Conservation (phyloP, 202 grass and related monocot species). For the Hordeum pubiflorum region DNA sequence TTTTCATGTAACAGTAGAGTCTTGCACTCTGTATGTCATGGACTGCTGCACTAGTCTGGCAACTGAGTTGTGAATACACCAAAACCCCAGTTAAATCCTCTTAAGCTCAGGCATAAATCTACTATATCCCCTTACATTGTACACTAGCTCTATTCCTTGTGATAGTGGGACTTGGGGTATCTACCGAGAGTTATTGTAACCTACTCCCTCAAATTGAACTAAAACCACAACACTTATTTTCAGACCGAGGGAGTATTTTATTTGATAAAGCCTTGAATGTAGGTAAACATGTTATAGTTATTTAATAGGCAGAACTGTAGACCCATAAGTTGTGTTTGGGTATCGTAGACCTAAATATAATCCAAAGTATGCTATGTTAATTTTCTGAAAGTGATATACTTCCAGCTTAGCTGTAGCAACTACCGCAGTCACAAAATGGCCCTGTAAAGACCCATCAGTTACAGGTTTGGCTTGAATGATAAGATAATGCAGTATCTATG, state of each 20-base stretch:
- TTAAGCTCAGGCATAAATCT: neutral
- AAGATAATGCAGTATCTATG: neutral
- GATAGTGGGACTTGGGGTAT: neutral
- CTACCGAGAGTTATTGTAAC: neutral
- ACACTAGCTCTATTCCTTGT: neutral
- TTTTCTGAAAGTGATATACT: slow-evolving; percentile 6
- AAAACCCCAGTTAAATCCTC: neutral
- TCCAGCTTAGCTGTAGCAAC: slow-evolving; percentile 8
- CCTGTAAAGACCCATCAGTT: neutral
- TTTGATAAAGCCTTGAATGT: slow-evolving; percentile 1
- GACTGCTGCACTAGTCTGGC: neutral
- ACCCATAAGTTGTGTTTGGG: neutral
- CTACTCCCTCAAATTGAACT: no score
- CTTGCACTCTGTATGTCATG: neutral
- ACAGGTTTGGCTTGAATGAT: slow-evolving; percentile 7
- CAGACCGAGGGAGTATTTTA: neutral
- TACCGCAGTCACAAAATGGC: slow-evolving; percentile 1
- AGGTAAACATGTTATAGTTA: neutral
- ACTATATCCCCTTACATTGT: neutral
- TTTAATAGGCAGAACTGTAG: neutral
- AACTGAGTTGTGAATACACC: neutral
- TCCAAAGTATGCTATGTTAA: neutral
- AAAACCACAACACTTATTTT: no score
- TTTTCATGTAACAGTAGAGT: neutral
- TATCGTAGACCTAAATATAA: neutral